Evolutionary conservation across 1,284 basidiomycete species (phyloP).

Genomic region (Leccinum cinnamomeum): DNA sequence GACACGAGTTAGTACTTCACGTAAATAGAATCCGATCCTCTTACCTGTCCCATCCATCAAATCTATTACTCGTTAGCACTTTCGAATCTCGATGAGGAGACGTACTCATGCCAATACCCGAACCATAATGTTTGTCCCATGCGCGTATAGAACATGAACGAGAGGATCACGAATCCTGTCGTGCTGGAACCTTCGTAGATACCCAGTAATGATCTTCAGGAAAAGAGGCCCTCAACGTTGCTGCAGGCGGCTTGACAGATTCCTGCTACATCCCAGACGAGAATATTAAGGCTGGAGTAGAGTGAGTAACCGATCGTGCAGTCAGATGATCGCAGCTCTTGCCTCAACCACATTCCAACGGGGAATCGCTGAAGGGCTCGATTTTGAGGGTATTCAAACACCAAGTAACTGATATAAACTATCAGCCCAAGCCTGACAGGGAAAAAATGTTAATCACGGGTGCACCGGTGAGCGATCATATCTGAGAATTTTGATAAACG

Average conservation of each 20-base stretch:
- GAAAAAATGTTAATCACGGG: neutral
- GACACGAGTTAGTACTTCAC: neutral
- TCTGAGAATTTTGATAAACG: no score
- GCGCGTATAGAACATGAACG: constrained; percentile 77
- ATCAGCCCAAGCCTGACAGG: constrained; percentile 60
- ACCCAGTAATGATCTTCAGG: constrained; percentile 64
- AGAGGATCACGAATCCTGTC: constrained; percentile 74
- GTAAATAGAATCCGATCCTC: neutral
- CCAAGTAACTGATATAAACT: constrained; percentile 66
- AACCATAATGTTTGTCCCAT: constrained; percentile 70
- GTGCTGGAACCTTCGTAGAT: constrained; percentile 79
- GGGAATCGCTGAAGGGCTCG: constrained; percentile 57
- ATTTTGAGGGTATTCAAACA: constrained; percentile 74
- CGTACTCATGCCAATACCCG: constrained; percentile 69
- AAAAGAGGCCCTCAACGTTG: constrained; percentile 67
- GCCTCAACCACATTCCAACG: no score
- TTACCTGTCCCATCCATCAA: constrained; percentile 55
- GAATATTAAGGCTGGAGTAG: constrained; percentile 48
- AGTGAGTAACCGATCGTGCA: neutral
- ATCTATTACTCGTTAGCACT: constrained; percentile 33
- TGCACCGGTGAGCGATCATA: no score
- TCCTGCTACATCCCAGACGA: constrained; percentile 66
- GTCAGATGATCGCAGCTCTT: neutral
- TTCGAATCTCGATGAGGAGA: neutral
- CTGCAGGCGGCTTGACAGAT: constrained; percentile 69